These are phyloP conservation scores for Penicillium sp. DNA, from an alignment of 2,329 filamentous ascomycete genomes.

Conservation along the genomic window DNA sequence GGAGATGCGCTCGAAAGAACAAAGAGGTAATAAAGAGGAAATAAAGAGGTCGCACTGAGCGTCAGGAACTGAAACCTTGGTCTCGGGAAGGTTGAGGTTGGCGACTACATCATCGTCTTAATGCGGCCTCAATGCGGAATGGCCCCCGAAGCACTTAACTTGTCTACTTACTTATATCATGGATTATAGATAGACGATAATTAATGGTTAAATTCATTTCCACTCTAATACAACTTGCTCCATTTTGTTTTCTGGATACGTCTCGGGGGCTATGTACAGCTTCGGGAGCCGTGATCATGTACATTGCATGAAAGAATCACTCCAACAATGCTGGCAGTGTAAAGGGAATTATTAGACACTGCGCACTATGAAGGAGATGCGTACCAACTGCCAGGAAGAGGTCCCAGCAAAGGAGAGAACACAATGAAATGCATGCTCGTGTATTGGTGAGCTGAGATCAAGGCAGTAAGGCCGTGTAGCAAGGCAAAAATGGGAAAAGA, in stretches of 20 bases:
- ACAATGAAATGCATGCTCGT: slow-evolving; percentile 5
- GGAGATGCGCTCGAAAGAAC: not conserved
- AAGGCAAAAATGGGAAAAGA: slow-evolving; percentile 20
- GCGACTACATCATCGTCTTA: slow-evolving; percentile 14
- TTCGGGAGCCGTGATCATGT: slow-evolving; percentile 28
- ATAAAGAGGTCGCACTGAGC: not conserved
- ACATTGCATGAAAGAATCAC: slow-evolving; percentile 26
- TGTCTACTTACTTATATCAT: not conserved
- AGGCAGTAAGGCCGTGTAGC: slow-evolving; percentile 9
- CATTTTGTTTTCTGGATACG: slow-evolving; percentile 22
- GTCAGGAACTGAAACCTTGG: slow-evolving; percentile 4
- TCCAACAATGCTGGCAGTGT: slow-evolving; percentile 11
- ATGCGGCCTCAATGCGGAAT: slow-evolving; percentile 12
- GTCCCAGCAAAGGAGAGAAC: not conserved
- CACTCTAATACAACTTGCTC: slow-evolving; percentile 7
- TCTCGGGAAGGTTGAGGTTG: not conserved
- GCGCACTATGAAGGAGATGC: slow-evolving; percentile 2
- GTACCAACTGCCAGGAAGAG: not conserved
- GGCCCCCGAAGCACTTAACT: not conserved
- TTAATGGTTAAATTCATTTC: not conserved
- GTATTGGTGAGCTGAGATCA: slow-evolving; percentile 2
- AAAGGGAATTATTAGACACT: slow-evolving; percentile 15
- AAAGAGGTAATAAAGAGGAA: not conserved
- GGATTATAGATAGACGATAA: not conserved
- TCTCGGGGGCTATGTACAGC: slow-evolving; percentile 30